These are phyloP conservation scores for Sicyos baderoa DNA, from an alignment of 306 rosid species.

Conservation along the genomic window DNA sequence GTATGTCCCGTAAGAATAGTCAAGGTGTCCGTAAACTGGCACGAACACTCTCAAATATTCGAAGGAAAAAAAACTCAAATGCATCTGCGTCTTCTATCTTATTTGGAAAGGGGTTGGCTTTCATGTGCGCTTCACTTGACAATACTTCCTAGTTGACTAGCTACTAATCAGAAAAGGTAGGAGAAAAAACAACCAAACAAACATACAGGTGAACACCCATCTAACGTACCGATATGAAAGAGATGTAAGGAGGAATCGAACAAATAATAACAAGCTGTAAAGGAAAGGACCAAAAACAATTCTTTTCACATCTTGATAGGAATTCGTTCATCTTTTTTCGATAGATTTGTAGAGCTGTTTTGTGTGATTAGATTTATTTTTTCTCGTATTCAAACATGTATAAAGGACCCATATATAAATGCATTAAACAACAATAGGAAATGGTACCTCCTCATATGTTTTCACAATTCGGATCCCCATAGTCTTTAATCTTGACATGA, in stretches of 20 bases:
- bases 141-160: neutral
- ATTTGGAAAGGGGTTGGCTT: neutral
- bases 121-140: neutral
- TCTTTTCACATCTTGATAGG: no score
- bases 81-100: neutral
- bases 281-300: neutral
- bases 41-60: no score
- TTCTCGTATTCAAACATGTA: no score
- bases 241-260: neutral
- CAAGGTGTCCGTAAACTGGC: no score
- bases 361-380: no score
- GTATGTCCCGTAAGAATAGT: no score
- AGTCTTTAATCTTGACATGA: conserved; percentile 65
- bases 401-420: no score
- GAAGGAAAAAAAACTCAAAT: neutral
- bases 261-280: conserved; percentile 6
- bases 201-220: conserved; percentile 4
- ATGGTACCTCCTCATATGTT: conserved; percentile 77
- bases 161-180: neutral
- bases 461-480: conserved; percentile 74
- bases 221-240: neutral
- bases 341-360: no score
- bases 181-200: neutral
- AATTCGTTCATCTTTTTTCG: no score
- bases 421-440: conserved; percentile 6